These are phyloP conservation scores for Boletus tomentosulus DNA, from an alignment of 768 basidiomycete genomes.

Conservation along the genomic window DNA sequence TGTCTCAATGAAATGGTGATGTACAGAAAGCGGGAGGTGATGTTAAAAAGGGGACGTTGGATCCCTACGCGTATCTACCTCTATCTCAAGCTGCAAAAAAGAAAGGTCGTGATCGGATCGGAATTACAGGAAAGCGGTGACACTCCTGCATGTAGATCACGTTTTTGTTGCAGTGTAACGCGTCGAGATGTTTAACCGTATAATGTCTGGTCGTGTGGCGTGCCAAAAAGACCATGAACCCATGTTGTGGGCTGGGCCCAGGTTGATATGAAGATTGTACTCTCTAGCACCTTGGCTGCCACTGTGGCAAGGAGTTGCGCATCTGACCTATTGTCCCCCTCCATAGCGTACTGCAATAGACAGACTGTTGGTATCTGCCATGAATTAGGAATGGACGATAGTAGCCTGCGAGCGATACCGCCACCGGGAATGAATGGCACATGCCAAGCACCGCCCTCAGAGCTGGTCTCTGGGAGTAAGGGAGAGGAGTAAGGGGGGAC, in stretches of 20 bases:
- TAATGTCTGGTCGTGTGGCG: slow-evolving; percentile 67
- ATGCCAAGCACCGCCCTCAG: slow-evolving; percentile 24
- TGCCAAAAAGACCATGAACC: slow-evolving; percentile 58
- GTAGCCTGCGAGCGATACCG: slow-evolving; percentile 64
- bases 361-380: slow-evolving; percentile 54
- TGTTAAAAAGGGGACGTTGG: slow-evolving; percentile 78
- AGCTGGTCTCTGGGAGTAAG: slow-evolving; percentile 33
- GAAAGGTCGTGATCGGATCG: slow-evolving; percentile 44
- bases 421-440: slow-evolving; percentile 79
- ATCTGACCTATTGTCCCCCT: slow-evolving; percentile 78
- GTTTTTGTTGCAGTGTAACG: neutral
- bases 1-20: slow-evolving; percentile 4
- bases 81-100: slow-evolving; percentile 78
- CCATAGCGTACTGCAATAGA: slow-evolving; percentile 71
- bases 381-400: slow-evolving; percentile 49
- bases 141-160: neutral
- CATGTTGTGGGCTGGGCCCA: slow-evolving; percentile 71
- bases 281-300: slow-evolving; percentile 44
- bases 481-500: slow-evolving; percentile 55
- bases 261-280: slow-evolving; percentile 25
- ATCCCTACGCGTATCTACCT: slow-evolving; percentile 91
- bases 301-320: slow-evolving; percentile 59
- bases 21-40: slow-evolving; percentile 91
- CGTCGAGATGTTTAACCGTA: slow-evolving; percentile 46
- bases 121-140: slow-evolving; percentile 63